Evolutionary conservation across 805 yeast species (phyloP), one percentile per base, ranked within the genome.

Genomic region (Yamadazyma phyllophila): DNA sequence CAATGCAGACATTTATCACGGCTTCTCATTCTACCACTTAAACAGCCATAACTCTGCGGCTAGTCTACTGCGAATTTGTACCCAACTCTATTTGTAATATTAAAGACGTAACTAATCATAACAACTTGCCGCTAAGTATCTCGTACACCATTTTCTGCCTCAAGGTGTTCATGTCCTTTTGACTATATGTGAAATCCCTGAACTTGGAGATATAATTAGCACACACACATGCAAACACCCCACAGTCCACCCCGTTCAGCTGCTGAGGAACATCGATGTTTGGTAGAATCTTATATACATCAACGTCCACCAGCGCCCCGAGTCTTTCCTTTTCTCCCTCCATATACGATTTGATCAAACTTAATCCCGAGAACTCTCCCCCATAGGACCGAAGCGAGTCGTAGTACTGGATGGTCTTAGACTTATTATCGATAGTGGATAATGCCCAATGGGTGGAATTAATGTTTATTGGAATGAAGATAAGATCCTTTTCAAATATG

Each of bases 381-480:
- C 78, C 76, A 27, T 69, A 68, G n/a, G 74, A 54, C 7, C 51
- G 48, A 45, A 94, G 66, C 0, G 97, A 90, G 65, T 94, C 99
- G 53, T 79, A 82, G 59, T 87, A 92, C 13, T 76, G 69, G 44
- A 92, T 82, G 35, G 77, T 70, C 53, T 76, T 73, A 4, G 71
- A 65, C 36, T 64, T 65, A 48, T 89, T 78, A 62, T 94, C 83
- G 16, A 92, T 74, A 33, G 84, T 85, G 0, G 92, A 90, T 26
- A 90, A 66, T 1, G 96, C 94, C 99, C 99, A 94, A 64, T 94
- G 99, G 1, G 91, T 78, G 45, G 82, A 81, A 65, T 79, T 76
- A 17, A 86, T 70, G 57, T 94, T 94, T n/a, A 94, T 83, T 0
- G 99, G 99, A 8, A 87, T 82, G 49, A 92, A 74, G 9, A 94